phyloP scores from a whole-genome alignment of 2,329 filamentous ascomycete genomes.

The Apiospora saccharicola region DNA sequence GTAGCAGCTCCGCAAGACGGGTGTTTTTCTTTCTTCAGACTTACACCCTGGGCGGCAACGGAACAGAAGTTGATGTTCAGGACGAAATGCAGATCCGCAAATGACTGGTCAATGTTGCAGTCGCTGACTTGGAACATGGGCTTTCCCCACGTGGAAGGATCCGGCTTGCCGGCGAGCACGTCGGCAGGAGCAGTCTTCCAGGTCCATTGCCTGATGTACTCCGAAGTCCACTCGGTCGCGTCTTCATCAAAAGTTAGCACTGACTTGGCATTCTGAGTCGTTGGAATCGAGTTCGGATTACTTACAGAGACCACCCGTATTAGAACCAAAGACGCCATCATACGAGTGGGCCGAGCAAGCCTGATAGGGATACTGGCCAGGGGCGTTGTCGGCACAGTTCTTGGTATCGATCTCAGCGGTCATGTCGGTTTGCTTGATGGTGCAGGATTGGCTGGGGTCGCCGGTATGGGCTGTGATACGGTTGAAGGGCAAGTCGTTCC shows the following conservation, averaged over 20 bases:
- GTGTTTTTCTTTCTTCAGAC: not conserved
- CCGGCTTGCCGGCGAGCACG: conserved; percentile 48
- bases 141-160: conserved; percentile 37
- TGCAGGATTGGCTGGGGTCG: conserved; percentile 40
- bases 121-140: conserved; percentile 37
- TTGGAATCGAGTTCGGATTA: conserved; percentile 48
- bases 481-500: conserved; percentile 63
- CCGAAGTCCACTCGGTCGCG: conserved; percentile 65
- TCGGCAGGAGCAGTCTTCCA: conserved; percentile 67
- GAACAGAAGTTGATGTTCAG: conserved; percentile 36
- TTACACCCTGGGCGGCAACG: conserved; percentile 31
- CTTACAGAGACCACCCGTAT: conserved; percentile 49
- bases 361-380: conserved; percentile 45
- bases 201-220: conserved; percentile 70
- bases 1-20: too few relatives aligned
- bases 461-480: conserved; percentile 66
- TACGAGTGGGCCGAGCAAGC: conserved; percentile 52
- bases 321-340: conserved; percentile 47
- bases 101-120: conserved; percentile 40
- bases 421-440: conserved; percentile 41
- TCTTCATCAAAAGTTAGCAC: conserved; percentile 51
- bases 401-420: conserved; percentile 41
- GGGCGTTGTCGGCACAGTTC: conserved; percentile 51
- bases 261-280: conserved; percentile 49
- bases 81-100: conserved; percentile 39